Base-by-base conservation (phyloP, 495 filamentous ascomycete species). In the Chaetomium fimeti region DNA sequence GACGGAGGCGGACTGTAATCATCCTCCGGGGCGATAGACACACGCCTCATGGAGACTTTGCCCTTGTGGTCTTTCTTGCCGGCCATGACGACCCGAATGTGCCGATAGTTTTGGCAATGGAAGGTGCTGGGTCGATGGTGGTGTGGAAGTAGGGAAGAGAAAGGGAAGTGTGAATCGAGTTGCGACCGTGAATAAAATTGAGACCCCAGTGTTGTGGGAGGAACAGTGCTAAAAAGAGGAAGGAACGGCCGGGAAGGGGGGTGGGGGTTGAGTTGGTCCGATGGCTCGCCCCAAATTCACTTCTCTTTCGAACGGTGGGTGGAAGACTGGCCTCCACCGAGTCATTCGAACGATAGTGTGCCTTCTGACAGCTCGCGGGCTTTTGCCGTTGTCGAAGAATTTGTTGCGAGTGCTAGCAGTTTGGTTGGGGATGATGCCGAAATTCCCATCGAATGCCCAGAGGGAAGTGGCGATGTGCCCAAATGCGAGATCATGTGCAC, bases 81-180 rank as follows among this genome's bases (percentile, higher is more conserved):
- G 27, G 18, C 12, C 61, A 63, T 57, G 27, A 15, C 16, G 61
- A 49, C 28, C 29, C 20, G 9, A 12, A 13, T 47, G 43, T 18
- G 2, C 5, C 16, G 38, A 3, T 54, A 2, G 3, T 13, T 13
- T 47, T 42, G 49, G 15, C n/a, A 27, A 16, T 28, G 22, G 13
- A 27, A 11, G 3, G 15, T 24, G 60, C 51, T 51, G 51, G 29
- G 54, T 55, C 52, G 58, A 20, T 61, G 63, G 54, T 13, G 24
- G n/a, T 16, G 43, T 40, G 54, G 29, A 11, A 47, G 22, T 12
- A 9, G 36, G 29, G 32, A 11, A 36, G 43, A 32, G 12, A 20
- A n/a, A 24, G 49, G 20, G 61, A 25, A 18, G 47, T 65, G 42
- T 15, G 18, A 20, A 32, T 2, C 3, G 51, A 16, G 27, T 54